phyloP scores from a whole-genome alignment of 73 alveolate genomes.

The Tetrahymena malaccensis region DNA sequence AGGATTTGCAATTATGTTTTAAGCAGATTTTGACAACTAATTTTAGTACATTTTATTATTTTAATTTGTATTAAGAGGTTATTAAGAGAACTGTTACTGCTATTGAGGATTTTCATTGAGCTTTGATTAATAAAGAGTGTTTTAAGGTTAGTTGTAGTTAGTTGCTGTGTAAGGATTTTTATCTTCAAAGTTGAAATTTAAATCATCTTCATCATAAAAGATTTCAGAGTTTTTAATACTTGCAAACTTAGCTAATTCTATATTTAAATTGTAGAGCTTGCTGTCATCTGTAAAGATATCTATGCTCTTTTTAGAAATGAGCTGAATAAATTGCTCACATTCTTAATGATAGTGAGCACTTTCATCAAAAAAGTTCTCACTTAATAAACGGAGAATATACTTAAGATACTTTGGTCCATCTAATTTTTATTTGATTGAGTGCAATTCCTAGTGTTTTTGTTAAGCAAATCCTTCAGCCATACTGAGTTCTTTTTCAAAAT shows the following conservation, averaged over 20 bases:
- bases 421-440: slow-evolving; percentile 11
- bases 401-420: slow-evolving; percentile 15
- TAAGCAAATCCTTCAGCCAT: slow-evolving; percentile 9
- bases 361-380: slow-evolving; percentile 2
- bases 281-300: slow-evolving; percentile 28
- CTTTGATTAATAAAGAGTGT: neutral
- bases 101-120: neutral
- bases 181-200: neutral
- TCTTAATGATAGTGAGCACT: slow-evolving; percentile 1
- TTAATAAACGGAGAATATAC: slow-evolving; percentile 9
- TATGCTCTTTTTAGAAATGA: slow-evolving; percentile 17
- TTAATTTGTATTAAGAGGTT: neutral
- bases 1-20: neutral
- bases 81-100: neutral
- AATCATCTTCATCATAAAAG: neutral
- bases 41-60: neutral
- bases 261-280: slow-evolving; percentile 2
- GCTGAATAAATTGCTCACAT: slow-evolving; percentile 39
- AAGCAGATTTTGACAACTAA: neutral
- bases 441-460: slow-evolving; percentile 13
- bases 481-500: slow-evolving; percentile 15
- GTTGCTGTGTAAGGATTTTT: neutral
- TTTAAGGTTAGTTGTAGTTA: neutral
- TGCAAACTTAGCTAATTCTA: slow-evolving; percentile 8
- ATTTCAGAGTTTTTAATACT: slow-evolving; percentile 21